Conservation (phyloP, 2,329 filamentous ascomycete genomes). For the Aureobasidium zeae region DNA sequence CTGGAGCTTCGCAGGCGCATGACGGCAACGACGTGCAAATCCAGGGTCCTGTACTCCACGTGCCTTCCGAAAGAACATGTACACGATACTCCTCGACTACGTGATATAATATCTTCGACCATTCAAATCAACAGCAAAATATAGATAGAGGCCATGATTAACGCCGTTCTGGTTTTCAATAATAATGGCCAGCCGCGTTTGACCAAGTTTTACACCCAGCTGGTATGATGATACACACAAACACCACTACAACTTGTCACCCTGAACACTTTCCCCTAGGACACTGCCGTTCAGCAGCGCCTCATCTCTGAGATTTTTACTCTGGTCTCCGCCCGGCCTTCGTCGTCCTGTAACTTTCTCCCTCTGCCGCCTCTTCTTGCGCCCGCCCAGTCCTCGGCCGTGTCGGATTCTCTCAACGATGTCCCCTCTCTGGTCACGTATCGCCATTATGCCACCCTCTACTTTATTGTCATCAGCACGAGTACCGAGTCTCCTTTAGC, state of each 20-base stretch:
- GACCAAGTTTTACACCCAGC: conserved; percentile 94
- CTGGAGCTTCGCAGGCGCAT: too few relatives aligned
- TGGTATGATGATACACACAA: conserved; percentile 46
- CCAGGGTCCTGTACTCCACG: neutral
- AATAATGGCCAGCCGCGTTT: conserved; percentile 91
- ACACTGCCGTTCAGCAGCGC: conserved; percentile 93
- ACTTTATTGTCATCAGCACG: conserved; percentile 96
- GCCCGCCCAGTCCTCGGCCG: conserved; percentile 27
- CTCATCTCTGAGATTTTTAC: conserved; percentile 96
- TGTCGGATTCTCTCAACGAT: conserved; percentile 64
- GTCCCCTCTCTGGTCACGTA: conserved; percentile 93
- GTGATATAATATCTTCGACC: too few relatives aligned
- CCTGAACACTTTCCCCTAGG: conserved; percentile 43
- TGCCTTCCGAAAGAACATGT: too few relatives aligned
- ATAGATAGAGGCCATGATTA: conserved; percentile 63
- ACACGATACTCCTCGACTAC: too few relatives aligned
- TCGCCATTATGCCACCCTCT: conserved; percentile 94
- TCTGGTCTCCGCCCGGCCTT: conserved; percentile 81
- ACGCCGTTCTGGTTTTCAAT: conserved; percentile 97
- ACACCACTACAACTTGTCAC: neutral
- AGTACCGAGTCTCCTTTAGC: conserved; percentile 93
- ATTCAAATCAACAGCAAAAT: too few relatives aligned
- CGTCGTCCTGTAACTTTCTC: conserved; percentile 95
- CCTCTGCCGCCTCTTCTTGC: conserved; percentile 42
- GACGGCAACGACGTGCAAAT: too few relatives aligned